A percentile compares a stretch with the other conserved stretches of the same genome.
phyloP scores from a whole-genome alignment of 768 basidiomycete genomes.

The Tricholoma matsutake region DNA sequence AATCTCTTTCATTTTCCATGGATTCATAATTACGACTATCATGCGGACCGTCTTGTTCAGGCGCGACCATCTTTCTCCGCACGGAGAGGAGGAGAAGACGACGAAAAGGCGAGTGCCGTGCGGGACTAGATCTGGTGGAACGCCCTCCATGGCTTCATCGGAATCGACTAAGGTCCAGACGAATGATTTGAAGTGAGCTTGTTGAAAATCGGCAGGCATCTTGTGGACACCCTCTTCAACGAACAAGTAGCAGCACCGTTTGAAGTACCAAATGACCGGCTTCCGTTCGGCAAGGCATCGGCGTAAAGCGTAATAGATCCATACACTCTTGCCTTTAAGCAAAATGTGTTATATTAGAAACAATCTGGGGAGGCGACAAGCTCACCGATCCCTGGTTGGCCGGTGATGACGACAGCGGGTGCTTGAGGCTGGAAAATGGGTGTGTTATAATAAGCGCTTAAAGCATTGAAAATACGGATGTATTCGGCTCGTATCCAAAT shows the following conservation, averaged over 20 bases:
- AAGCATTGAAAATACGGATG: slow-evolving; percentile 11
- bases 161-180: not conserved
- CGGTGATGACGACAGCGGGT: slow-evolving; percentile 10
- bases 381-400: slow-evolving; percentile 8
- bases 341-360: not conserved
- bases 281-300: slow-evolving; percentile 18
- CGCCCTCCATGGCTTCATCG: not conserved
- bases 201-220: not conserved
- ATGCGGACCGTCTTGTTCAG: not conserved
- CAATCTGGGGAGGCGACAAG: not conserved
- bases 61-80: not conserved
- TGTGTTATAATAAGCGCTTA: slow-evolving; percentile 2
- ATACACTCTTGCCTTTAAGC: slow-evolving; percentile 15
- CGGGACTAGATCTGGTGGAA: not conserved
- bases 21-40: not conserved
- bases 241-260: not conserved
- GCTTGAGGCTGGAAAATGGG: not conserved
- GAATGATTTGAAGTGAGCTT: not conserved
- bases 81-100: not conserved
- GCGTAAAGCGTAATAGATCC: slow-evolving; percentile 12
- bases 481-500: slow-evolving; percentile 11
- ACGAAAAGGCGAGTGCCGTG: not conserved
- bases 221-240: not conserved
- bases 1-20: not conserved
- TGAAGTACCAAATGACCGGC: slow-evolving; percentile 17